Evolutionary conservation across 2,329 filamentous ascomycete species (phyloP).

Genomic region (Neofusicoccum kwambonambiense): DNA sequence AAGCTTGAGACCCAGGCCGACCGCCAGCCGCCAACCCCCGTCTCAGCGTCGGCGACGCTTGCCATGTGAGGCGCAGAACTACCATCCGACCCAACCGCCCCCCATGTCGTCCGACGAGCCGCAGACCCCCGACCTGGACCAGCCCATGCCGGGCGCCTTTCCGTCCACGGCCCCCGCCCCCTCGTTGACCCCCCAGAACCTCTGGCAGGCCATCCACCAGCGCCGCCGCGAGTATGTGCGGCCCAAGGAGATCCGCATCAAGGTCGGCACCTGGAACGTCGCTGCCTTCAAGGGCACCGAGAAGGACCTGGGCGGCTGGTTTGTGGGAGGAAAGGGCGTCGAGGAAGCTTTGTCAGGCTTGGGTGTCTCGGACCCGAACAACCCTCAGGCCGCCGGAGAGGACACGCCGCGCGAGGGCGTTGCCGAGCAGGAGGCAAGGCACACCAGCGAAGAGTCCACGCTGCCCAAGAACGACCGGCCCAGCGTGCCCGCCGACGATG

Average conservation of each 20-base stretch:
- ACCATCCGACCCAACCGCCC: neutral
- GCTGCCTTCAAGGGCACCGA: conserved; percentile 81
- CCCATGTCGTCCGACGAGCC: conserved; percentile 28
- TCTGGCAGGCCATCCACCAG: conserved; percentile 64
- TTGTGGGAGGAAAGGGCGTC: conserved; percentile 72
- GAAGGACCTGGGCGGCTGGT: conserved; percentile 86
- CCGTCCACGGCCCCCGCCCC: conserved; percentile 29
- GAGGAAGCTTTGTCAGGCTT: conserved; percentile 62
- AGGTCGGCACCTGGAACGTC: conserved; percentile 95
- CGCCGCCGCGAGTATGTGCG: conserved; percentile 77
- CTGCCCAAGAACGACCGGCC: conserved; percentile 47
- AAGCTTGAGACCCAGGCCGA: neutral
- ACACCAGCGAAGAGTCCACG: conserved; percentile 42
- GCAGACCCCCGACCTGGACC: conserved; percentile 36
- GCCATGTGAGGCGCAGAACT: conserved; percentile 6
- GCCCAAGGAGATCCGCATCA: conserved; percentile 73
- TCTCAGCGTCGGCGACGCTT: neutral
- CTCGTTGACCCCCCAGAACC: conserved; percentile 43
- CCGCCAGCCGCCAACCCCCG: neutral
- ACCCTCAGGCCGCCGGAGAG: conserved; percentile 23
- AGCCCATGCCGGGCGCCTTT: conserved; percentile 51
- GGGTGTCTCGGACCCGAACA: conserved; percentile 27
- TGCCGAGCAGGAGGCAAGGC: conserved; percentile 48
- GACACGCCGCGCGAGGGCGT: conserved; percentile 42
- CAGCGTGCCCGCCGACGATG: conserved; percentile 56